Base-by-base conservation (phyloP, 2,329 filamentous ascomycete genomes). In the Ilyonectria mors-panacis region DNA sequence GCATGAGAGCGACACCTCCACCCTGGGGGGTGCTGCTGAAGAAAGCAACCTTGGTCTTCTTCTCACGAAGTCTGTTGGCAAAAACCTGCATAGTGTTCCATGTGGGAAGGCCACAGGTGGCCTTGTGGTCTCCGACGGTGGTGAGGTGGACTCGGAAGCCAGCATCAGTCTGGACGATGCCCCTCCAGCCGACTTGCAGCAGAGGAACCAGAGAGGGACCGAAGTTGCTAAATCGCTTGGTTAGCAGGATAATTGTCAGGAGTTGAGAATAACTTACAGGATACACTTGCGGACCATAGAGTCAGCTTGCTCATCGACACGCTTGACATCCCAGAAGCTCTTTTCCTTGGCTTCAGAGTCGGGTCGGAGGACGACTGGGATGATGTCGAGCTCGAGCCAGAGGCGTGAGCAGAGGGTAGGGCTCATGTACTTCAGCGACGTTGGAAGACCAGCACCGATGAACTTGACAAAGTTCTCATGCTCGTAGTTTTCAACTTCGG, bases 1-100 rank as follows among this genome's bases (percentile, higher is more conserved):
- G 86, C 93, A 95, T 95, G 56, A 95, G 83, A 6, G 93, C 93
- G 9, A 95, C 93, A 47, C 93, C 93, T 56, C 93, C 93, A n/a
- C 93, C 93, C 76, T 95, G 93, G 2, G 93, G 93, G 1, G 93
- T 95, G 60, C 89, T 89, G 77, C 91, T 94, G 84, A 95, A 94
- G 81, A 94, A 94, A 2, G 92, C 92, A 73, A 94, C 85, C 76
- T 90, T 92, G 66, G 88, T 86, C 63, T 91, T 90, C 56, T 88
- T 86, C 63, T 85, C 77, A 70, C 91, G 91, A 54, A 94, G 84
- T 30, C 89, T 86, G 39, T 87, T 80, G 54, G 89, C 91, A 72
- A 88, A 94, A 57, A 89, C 84, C 75, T 91, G 82, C 45, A 90
- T 88, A 1, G 91, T 85, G 44, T 87, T 82, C 91, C 92, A 94